Evolutionary conservation across 2,329 filamentous ascomycete species (phyloP), one percentile per base, ranked within the genome.

Genomic region (Phaeosphaeria sp.): DNA sequence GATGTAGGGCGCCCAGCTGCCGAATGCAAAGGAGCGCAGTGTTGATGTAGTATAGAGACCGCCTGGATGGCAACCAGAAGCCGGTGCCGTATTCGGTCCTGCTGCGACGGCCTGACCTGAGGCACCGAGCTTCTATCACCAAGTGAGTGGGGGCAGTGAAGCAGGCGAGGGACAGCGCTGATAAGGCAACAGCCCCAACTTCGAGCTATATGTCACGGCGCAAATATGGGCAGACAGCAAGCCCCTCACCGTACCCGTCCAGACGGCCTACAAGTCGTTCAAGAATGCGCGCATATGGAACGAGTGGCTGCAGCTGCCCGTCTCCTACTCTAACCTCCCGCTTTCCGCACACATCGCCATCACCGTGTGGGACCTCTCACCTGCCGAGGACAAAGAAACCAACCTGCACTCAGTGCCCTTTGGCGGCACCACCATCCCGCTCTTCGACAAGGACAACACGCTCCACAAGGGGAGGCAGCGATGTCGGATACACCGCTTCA

Each of bases 151-250:
- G 27, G 42, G 18, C 23, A 27, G 15, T 6, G n/a, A 22, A 13
- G 33, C 46, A 7, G 5, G 49, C 48, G 41, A 36, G 27, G 33
- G 50, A 43, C 7, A 30, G 13, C 41, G 51, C 53, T 64, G 50
- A 68, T 53, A 15, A 20, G 17, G n/a, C 10, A 5, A 39, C 62
- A 93, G 91, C 77, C 82, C 89, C 0, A 82, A 90, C 73, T 97
- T 93, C 23, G 95, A 99, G 75, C 88, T 99, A 48, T 97, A 94
- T 73, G 89, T 96, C 49, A 97, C 93, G 0, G 90, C 90, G 9
- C 95, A 98, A 77, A 85, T 98, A 70, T 99, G 94, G 90, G 92
- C 93, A 13, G 93, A 96, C 70, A 97, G 93, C 25, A 99, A 99
- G 76, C 93, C 94, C 36, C 81, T 99, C 66, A 96, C 93, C 0